Base-by-base conservation (phyloP, 2,329 filamentous ascomycete species). In the Colletotrichum ledebouriae region DNA sequence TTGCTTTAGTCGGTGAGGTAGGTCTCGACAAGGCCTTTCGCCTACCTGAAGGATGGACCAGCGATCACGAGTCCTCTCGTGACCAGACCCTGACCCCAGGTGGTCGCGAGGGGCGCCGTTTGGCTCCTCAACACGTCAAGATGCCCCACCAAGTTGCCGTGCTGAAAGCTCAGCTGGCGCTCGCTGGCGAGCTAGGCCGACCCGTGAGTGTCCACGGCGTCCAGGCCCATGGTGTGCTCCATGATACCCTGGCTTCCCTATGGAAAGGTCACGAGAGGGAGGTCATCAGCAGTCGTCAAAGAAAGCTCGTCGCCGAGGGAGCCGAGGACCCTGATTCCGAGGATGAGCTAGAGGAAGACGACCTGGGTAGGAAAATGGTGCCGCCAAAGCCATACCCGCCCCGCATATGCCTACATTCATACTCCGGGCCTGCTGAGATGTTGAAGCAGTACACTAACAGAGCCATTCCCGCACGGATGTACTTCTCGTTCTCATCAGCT, bases 381-480 rank as follows among this genome's bases (percentile, higher is more conserved):
- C 2, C 25, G 0, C 7, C 3, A 0, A 89, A 86, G 68, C 90
- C 92, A 0, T 98, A 91, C 73, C 94, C 96, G 4, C 94, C 94
- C 1, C 85, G 94, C 9, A 91, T 98, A 76, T 99, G 96, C 76
- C 87, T 99, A 67, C 96, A 99, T 79, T 98, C 94, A 0, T 99
- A 94, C 79, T 97, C 92, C 55, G 95, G 94, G 0, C 87, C 91
- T 6, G 84, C 88, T 11, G 90, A 96, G 64, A 86, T 90, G 37
- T 81, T 98, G 42, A 90, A 87, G 71, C 94, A 94, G 77, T 98
- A 97, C 75, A 81, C 94, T 55, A 86, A 92, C 71, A 87, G 88
- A 1, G 83, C 86, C 1, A 88, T 96, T 9, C 95, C 95, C 0
- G 89, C 90, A 0, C 84, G 89, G 15, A 85, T 98, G 20, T 99